Evolutionary conservation across 2,329 filamentous ascomycete genomes (phyloP), one percentile per base, ranked within the genome.

Genomic region (Onygenales sp.): DNA sequence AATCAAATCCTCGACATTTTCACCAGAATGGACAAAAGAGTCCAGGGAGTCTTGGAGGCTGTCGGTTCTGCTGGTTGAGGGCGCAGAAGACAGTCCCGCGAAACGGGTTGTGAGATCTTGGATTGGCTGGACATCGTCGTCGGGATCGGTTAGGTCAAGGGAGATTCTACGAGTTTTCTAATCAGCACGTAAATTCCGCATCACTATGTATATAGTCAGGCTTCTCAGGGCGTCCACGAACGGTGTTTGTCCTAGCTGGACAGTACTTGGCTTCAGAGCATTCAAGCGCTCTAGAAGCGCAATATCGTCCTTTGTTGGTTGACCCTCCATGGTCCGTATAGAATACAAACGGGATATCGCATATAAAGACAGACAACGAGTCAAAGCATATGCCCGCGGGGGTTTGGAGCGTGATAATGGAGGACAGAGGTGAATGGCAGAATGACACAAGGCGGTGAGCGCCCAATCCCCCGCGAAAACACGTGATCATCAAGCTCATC

Each of bases 201-300:
- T 10, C 4, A n/a, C 21, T 21, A 13, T 11, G 34, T 4, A 40
- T 4, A 44, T 17, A 33, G 14, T 50, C 48, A 42, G 54, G 45
- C 14, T 53, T 27, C 37, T 27, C 40, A 43, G 37, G 52, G 47
- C 21, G 54, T 56, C 50, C 45, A 47, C 54, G 53, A 51, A 68
- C 65, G 56, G 62, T 42, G 56, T 59, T 39, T 56, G 58, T 34
- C 65, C 63, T 50, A 68, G 57, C 39, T 65, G 61, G 13, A 68
- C 63, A 8, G 59, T 59, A 31, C 65, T 67, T 49, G 61, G 61
- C 54, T 66, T 68, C 42, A 68, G 54, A 10, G 66, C 65, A 58
- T 68, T 68, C 43, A 68, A 49, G 17, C 66, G 61, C 42, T 64
- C 59, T 21, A 68, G 60, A 42, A 68, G 58, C 53, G 62, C 60